Evolutionary conservation across 768 basidiomycete species (phyloP).

Genomic region (Multifurca ochricompacta): DNA sequence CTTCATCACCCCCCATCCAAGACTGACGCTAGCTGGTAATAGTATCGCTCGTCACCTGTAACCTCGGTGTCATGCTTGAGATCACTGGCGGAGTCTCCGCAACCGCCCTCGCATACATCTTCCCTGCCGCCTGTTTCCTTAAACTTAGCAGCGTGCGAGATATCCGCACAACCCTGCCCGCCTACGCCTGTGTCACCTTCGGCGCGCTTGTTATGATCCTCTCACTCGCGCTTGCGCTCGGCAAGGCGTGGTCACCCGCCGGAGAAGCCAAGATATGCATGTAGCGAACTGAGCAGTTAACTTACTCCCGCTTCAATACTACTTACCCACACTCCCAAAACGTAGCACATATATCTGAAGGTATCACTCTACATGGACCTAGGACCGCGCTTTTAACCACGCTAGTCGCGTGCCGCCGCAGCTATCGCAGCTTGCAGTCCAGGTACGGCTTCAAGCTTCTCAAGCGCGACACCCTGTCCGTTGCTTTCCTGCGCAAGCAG

Average conservation of each 20-base stretch:
- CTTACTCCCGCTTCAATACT: not conserved
- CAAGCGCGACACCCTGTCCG: constrained; percentile 57
- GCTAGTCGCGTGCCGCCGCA: not conserved
- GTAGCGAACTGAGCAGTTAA: constrained; percentile 26
- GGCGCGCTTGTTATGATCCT: constrained; percentile 70
- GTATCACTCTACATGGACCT: constrained; percentile 8
- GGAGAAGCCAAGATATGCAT: constrained; percentile 67
- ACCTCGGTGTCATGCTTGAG: constrained; percentile 97
- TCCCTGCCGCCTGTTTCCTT: constrained; percentile 81
- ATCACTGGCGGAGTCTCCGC: constrained; percentile 96
- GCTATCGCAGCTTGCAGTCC: constrained; percentile 14
- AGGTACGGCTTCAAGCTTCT: constrained; percentile 38
- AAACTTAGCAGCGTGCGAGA: constrained; percentile 64
- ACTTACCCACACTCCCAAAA: not conserved
- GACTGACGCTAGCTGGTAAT: constrained; percentile 4
- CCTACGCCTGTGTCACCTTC: constrained; percentile 63
- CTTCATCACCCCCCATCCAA: not conserved
- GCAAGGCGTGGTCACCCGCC: constrained; percentile 69
- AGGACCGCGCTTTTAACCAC: constrained; percentile 6
- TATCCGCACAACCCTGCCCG: constrained; percentile 60
- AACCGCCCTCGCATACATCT: constrained; percentile 88
- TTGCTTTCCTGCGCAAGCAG: constrained; percentile 63
- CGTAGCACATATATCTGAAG: constrained; percentile 13
- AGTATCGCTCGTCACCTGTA: constrained; percentile 92
- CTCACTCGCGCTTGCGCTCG: constrained; percentile 68